These are phyloP conservation scores for Neofusicoccum sp. DNA, from an alignment of 2,329 filamentous ascomycete genomes.

Conservation along the genomic window DNA sequence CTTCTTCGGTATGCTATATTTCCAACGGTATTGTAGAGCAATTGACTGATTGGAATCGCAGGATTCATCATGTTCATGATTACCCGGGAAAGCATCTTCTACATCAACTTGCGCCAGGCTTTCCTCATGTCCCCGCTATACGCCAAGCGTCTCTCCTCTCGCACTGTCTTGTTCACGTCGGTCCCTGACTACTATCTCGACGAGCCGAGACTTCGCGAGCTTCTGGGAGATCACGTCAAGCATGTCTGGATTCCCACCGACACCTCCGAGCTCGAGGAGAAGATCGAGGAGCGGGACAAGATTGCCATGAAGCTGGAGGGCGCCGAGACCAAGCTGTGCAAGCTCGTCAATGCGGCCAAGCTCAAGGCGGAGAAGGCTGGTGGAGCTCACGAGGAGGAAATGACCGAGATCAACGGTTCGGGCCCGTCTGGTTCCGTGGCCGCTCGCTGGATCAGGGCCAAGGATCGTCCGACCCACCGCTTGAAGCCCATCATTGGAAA, in stretches of 20 bases:
- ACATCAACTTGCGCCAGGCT: slow-evolving; percentile 88
- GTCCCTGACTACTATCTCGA: slow-evolving; percentile 13
- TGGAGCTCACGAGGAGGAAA: slow-evolving; percentile 5
- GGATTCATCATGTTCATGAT: slow-evolving; percentile 85
- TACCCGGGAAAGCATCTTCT: slow-evolving; percentile 84
- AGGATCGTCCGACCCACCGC: slow-evolving; percentile 15
- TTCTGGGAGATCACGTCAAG: slow-evolving; percentile 15
- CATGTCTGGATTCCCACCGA: slow-evolving; percentile 16
- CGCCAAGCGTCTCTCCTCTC: slow-evolving; percentile 79
- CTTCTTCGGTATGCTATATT: slow-evolving; percentile 59
- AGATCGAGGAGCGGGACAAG: slow-evolving; percentile 14
- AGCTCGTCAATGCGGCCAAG: slow-evolving; percentile 8
- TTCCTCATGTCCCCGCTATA: slow-evolving; percentile 85
- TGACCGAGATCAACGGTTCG: slow-evolving; percentile 6
- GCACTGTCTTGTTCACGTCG: slow-evolving; percentile 73
- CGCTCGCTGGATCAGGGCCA: slow-evolving; percentile 12
- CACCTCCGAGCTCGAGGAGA: slow-evolving; percentile 13
- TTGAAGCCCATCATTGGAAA: slow-evolving; percentile 17
- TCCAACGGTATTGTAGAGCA: background rate
- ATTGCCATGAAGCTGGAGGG: slow-evolving; percentile 12
- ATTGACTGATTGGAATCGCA: slow-evolving; percentile 21
- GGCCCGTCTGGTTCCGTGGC: slow-evolving; percentile 10
- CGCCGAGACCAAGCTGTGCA: slow-evolving; percentile 15
- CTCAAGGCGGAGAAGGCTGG: background rate
- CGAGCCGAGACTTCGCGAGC: slow-evolving; percentile 11